Conservation (phyloP, 805 yeast genomes). For the Wickerhamiella parazyma region DNA sequence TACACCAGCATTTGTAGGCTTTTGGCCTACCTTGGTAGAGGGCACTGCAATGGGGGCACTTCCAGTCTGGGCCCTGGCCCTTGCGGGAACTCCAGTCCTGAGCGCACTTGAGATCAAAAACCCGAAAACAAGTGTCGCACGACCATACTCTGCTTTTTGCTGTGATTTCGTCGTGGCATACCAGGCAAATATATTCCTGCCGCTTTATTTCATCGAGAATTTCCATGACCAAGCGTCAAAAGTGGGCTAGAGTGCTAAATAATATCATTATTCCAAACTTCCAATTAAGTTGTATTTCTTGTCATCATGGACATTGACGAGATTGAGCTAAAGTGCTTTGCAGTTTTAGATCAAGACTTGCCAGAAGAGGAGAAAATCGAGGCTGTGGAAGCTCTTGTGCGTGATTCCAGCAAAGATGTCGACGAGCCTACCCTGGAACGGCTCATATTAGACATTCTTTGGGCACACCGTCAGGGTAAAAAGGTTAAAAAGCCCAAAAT, state of each 20-base stretch:
- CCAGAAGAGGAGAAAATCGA: constrained; percentile 32
- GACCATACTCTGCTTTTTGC: constrained; percentile 59
- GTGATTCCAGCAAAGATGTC: constrained; percentile 13
- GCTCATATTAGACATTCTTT: constrained; percentile 29
- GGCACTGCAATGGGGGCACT: constrained; percentile 18
- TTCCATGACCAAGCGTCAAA: constrained; percentile 12
- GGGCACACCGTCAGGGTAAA: constrained; percentile 28
- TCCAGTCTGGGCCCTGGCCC: constrained; percentile 23
- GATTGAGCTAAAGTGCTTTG: constrained; percentile 20
- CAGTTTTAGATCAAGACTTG: constrained; percentile 23
- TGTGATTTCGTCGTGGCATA: constrained; percentile 75
- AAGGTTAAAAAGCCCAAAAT: constrained; percentile 15
- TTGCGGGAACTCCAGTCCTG: constrained; percentile 76
- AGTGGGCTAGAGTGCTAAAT: too few species aligned
- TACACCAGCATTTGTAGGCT: constrained; percentile 19
- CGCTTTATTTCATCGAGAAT: constrained; percentile 40
- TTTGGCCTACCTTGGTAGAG: constrained; percentile 6
- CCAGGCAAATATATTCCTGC: constrained; percentile 70
- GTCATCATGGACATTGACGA: not conserved
- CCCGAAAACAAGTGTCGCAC: constrained; percentile 64
- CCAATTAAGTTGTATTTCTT: not conserved
- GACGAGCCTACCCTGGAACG: constrained; percentile 24
- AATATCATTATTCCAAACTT: too few species aligned
- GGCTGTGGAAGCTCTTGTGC: constrained; percentile 27
- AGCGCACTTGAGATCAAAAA: constrained; percentile 75